Evolutionary conservation across 768 basidiomycete genomes (phyloP), one percentile per base, ranked within the genome.

Genomic region (Tubosaeta sp.): DNA sequence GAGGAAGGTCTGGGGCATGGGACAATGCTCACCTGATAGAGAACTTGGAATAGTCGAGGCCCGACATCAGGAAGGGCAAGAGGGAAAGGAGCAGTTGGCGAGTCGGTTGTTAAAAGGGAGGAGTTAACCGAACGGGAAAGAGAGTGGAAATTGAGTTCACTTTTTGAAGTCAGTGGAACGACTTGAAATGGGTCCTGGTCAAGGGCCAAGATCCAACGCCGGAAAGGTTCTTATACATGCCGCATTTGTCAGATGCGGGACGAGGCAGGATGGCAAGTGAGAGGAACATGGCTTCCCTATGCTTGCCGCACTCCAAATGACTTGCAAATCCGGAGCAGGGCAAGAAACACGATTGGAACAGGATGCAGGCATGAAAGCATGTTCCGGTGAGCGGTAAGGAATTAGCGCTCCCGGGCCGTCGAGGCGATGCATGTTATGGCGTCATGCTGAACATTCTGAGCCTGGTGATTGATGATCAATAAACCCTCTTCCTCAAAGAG

Each of bases 251-350:
- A 54, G 54, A 50, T 53, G 62, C 59, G 59, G 64, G 64, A 53
- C 57, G 46, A 55, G 53, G 49, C 52, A 34, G 56, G 46, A 60
- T n/a, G 60, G 31, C 19, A 25, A 50, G 13, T 45, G 55, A 58
- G 52, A 44, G 61, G 46, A 64, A 66, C 61, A 65, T 65, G 64
- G 59, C 65, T 8, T 53, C 50, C 59, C 64, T 59, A 64, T 43
- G 59, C 61, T 57, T 61, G 63, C 65, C 58, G 54, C 61, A 52
- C 59, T 56, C 47, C 50, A 56, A 52, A 50, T 63, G 63, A 51
- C 65, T 56, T 63, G 65, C 63, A 65, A 66, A 67, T 63, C 59
- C 63, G 61, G 54, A 62, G 65, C 58, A 67, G 59, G 65, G 65
- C 56, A 66, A 48, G 52, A 50, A 64, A 59, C 57, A 66, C 57